phyloP scores from a whole-genome alignment of 495 filamentous ascomycete genomes.

The Neurospora discreta region DNA sequence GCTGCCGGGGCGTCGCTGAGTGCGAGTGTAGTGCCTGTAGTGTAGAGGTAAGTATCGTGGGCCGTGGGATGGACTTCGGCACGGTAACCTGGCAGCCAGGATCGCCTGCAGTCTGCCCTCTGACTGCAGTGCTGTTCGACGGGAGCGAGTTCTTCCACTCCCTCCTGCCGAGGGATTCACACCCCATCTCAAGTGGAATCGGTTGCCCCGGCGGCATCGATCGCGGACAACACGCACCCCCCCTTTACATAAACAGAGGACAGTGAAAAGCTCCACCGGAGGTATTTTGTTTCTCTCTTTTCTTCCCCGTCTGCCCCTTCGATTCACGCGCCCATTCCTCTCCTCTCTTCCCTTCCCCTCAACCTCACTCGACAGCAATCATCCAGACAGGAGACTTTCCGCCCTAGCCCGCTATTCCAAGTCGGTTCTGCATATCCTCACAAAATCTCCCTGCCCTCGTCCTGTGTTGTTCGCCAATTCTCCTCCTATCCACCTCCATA shows the following conservation, averaged over 20 bases:
- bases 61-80: neutral
- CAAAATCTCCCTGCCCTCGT: constrained; percentile 8
- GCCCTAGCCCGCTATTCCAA: constrained; percentile 3
- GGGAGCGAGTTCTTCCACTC: neutral
- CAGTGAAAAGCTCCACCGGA: neutral
- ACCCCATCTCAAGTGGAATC: neutral
- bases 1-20: neutral
- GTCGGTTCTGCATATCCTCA: constrained; percentile 10
- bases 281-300: constrained; percentile 5
- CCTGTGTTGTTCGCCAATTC: constrained; percentile 22
- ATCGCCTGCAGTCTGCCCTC: neutral
- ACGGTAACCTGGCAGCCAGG: neutral
- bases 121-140: neutral
- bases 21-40: too few species aligned
- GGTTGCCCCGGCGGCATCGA: neutral
- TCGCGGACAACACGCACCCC: neutral
- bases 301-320: neutral
- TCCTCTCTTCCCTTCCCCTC: constrained; percentile 11
- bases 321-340: neutral
- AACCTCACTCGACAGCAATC: constrained; percentile 23
- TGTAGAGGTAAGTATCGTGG: neutral
- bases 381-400: constrained; percentile 14
- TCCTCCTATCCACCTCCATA: neutral
- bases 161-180: neutral
- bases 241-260: too few species aligned